Evolutionary conservation across 495 filamentous ascomycete species (phyloP).

Genomic region (Podospora appendiculata): DNA sequence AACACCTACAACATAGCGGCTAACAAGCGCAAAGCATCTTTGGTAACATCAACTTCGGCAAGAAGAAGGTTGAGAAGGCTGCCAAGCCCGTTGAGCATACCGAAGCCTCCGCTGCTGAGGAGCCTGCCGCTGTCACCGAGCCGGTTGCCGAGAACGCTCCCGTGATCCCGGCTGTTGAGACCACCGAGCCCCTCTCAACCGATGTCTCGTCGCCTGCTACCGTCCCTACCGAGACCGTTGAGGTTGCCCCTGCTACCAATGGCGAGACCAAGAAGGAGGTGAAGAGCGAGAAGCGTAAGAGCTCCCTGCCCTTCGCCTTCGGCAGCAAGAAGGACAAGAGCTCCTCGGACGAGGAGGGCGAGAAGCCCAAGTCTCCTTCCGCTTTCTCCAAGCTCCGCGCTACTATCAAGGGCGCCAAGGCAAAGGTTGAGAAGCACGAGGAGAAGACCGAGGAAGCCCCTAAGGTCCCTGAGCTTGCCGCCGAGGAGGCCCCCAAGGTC

Average conservation of each 20-base stretch:
- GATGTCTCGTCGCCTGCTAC: constrained; percentile 39
- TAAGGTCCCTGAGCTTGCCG: constrained; percentile 26
- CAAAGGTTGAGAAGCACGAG: constrained; percentile 28
- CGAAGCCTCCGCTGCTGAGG: constrained; percentile 29
- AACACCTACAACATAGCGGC: background rate
- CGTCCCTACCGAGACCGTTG: constrained; percentile 34
- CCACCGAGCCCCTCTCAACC: constrained; percentile 43
- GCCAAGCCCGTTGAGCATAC: constrained; percentile 4
- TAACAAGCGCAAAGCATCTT: constrained; percentile 35
- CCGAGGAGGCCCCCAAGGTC: constrained; percentile 38
- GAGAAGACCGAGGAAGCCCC: constrained; percentile 37
- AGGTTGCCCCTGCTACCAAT: constrained; percentile 36
- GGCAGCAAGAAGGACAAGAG: constrained; percentile 48
- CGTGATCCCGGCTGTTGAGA: constrained; percentile 51
- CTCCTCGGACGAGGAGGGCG: constrained; percentile 38
- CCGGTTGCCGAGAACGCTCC: constrained; percentile 46
- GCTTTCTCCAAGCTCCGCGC: constrained; percentile 52
- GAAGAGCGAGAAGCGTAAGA: constrained; percentile 51
- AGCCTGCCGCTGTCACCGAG: constrained; percentile 30
- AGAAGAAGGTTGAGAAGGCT: constrained; percentile 40
- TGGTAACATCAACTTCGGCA: constrained; percentile 41
- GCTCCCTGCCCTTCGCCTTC: constrained; percentile 46
- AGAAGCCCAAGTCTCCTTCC: constrained; percentile 46
- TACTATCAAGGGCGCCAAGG: constrained; percentile 39
- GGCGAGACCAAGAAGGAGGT: constrained; percentile 45